Percentiles rank a stretch among this genome's conserved stretches.
phyloP scores from a whole-genome alignment of 805 yeast genomes.

The Yarrowia sp. region DNA sequence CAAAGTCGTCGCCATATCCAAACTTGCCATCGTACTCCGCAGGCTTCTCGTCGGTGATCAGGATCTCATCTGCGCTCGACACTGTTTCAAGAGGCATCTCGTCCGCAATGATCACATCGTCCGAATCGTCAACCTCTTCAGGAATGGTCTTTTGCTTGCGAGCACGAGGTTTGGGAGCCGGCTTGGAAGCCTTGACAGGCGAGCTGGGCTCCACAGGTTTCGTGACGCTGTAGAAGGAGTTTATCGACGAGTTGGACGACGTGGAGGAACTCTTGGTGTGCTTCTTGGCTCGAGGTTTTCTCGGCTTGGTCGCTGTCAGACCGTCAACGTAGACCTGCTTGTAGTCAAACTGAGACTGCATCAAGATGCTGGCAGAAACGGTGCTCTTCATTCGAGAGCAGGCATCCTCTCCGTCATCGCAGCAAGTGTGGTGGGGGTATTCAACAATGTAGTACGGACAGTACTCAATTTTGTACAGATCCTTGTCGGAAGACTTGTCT shows the following conservation, averaged over 20 bases:
- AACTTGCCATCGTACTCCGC: neutral
- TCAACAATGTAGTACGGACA: neutral
- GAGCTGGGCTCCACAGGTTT: neutral
- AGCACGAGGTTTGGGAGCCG: too few species aligned
- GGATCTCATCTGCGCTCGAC: neutral
- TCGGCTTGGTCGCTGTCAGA: neutral
- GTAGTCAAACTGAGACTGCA: conserved; percentile 1
- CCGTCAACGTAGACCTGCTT: neutral
- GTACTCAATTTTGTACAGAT: neutral
- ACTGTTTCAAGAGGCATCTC: neutral
- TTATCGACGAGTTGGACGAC: neutral
- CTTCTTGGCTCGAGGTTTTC: neutral
- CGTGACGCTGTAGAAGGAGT: neutral
- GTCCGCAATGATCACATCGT: neutral
- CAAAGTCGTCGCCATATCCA: conserved; percentile 8
- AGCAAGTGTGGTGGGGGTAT: neutral
- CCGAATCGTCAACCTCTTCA: neutral
- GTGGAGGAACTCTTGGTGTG: neutral
- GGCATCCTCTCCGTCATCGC: neutral
- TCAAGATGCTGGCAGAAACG: conserved; percentile 2
- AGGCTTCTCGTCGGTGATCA: conserved; percentile 2
- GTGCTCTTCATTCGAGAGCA: neutral
- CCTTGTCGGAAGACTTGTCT: conserved; percentile 1
- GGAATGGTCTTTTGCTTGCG: neutral
- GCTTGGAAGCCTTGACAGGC: neutral